Evolutionary conservation across 2,329 filamentous ascomycete species (phyloP).

Genomic region (Drechslerella dactyloides): DNA sequence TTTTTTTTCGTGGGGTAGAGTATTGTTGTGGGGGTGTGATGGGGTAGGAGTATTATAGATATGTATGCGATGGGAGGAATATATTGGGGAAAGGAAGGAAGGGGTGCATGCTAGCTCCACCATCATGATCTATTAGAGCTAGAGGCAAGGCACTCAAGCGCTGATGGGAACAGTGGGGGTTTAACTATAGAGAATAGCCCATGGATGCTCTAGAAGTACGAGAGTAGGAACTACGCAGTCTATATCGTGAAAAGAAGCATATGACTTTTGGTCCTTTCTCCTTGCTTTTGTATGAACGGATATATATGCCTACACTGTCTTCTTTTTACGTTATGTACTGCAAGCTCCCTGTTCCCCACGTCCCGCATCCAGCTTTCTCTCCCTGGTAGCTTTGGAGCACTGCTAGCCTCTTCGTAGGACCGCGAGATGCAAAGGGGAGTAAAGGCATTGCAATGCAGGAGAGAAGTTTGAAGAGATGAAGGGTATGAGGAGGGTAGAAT

Average conservation of each 20-base stretch:
- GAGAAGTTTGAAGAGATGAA: slow-evolving; percentile 14
- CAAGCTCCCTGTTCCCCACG: slow-evolving; percentile 18
- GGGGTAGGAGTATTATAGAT: background rate
- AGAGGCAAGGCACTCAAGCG: no score
- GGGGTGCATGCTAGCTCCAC: no score
- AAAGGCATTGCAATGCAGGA: slow-evolving; percentile 11
- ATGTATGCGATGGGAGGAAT: background rate
- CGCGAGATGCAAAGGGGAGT: background rate
- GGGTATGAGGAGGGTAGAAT: background rate
- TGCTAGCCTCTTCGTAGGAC: slow-evolving; percentile 1
- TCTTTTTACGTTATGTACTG: slow-evolving; percentile 51
- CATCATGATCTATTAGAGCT: no score
- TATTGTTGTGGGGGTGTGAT: background rate
- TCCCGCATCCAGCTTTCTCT: slow-evolving; percentile 11
- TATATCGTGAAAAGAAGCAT: slow-evolving; percentile 51
- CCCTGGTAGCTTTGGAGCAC: slow-evolving; percentile 3
- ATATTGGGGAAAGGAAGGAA: no score
- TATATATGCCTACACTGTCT: slow-evolving; percentile 12
- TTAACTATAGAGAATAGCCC: background rate
- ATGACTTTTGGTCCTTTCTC: slow-evolving; percentile 31
- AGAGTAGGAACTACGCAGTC: slow-evolving; percentile 37
- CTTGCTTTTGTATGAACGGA: slow-evolving; percentile 6
- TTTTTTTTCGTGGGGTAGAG: background rate
- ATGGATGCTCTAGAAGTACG: slow-evolving; percentile 1
- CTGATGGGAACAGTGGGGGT: no score